Percentiles rank a stretch among this genome's conserved stretches.
phyloP scores from a whole-genome alignment of 2,329 filamentous ascomycete species.

The Apiospora malaysiana region DNA sequence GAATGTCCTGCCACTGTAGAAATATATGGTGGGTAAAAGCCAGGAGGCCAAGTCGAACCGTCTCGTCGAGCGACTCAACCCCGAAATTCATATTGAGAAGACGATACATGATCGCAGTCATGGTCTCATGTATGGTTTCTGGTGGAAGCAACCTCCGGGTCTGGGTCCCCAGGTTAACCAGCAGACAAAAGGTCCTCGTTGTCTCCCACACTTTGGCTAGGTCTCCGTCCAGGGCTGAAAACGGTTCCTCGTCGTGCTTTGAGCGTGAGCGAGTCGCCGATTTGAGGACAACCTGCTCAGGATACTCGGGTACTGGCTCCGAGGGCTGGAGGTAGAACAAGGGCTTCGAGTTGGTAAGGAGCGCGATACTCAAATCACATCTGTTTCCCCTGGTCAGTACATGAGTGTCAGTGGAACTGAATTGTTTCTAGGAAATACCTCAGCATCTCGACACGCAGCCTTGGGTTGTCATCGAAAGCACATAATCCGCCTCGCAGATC shows the following conservation, averaged over 20 bases:
- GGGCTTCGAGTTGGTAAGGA: conserved; percentile 27
- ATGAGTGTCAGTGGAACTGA: neutral
- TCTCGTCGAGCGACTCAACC: conserved; percentile 39
- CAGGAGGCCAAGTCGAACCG: conserved; percentile 46
- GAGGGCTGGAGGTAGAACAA: conserved; percentile 26
- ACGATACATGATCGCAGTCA: conserved; percentile 48
- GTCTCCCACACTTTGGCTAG: conserved; percentile 32
- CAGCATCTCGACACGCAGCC: conserved; percentile 42
- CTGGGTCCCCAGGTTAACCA: conserved; percentile 35
- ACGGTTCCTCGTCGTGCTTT: neutral
- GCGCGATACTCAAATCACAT: conserved; percentile 29
- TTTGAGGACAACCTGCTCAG: conserved; percentile 17
- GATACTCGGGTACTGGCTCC: conserved; percentile 27
- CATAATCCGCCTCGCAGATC: conserved; percentile 43
- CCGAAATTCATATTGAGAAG: conserved; percentile 42
- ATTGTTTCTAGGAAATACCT: conserved; percentile 24
- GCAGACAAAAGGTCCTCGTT: conserved; percentile 33
- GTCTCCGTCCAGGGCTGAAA: conserved; percentile 26
- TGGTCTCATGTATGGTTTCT: conserved; percentile 34
- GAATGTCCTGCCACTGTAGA: conserved; percentile 43
- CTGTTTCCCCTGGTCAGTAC: conserved; percentile 20
- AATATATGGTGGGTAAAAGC: conserved; percentile 47
- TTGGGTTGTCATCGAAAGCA: conserved; percentile 39
- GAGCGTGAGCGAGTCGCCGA: neutral
- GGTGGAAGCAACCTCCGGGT: conserved; percentile 28